These are phyloP conservation scores for Populus pruinosa DNA, from an alignment of 345 rosid genomes.

Conservation along the genomic window DNA sequence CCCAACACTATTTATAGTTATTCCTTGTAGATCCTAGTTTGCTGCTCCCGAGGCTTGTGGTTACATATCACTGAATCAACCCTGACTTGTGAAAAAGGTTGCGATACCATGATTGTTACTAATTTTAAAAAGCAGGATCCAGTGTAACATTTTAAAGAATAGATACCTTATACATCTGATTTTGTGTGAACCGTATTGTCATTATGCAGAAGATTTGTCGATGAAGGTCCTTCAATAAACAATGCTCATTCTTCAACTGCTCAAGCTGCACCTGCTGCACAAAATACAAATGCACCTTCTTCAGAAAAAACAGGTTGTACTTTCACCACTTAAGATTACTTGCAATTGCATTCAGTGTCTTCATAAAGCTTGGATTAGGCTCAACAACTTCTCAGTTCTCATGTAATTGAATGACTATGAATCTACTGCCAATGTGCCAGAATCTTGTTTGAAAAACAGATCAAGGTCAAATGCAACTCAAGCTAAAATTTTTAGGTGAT, in stretches of 20 bases:
- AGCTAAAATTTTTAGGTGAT: too few relatives aligned
- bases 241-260: conserved; percentile 29
- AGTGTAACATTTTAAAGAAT: conserved; percentile 1
- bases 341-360: neutral
- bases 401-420: neutral
- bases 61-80: neutral
- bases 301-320: conserved; percentile 41
- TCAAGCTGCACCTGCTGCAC: conserved; percentile 16
- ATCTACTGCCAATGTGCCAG: neutral
- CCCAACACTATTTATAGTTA: neutral
- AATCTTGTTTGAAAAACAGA: neutral
- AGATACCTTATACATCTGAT: neutral
- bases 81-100: neutral
- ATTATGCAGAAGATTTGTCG: conserved; percentile 49
- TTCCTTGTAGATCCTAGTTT: neutral
- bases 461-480: neutral
- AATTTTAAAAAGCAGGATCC: neutral
- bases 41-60: neutral
- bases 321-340: neutral
- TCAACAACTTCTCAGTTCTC: neutral
- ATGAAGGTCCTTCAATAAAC: conserved; percentile 38
- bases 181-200: conserved; percentile 10
- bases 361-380: neutral
- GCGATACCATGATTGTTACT: neutral
- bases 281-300: neutral